These are phyloP conservation scores for Trypanosoma grayi DNA, from an alignment of 208 protist species.

Conservation along the genomic window DNA sequence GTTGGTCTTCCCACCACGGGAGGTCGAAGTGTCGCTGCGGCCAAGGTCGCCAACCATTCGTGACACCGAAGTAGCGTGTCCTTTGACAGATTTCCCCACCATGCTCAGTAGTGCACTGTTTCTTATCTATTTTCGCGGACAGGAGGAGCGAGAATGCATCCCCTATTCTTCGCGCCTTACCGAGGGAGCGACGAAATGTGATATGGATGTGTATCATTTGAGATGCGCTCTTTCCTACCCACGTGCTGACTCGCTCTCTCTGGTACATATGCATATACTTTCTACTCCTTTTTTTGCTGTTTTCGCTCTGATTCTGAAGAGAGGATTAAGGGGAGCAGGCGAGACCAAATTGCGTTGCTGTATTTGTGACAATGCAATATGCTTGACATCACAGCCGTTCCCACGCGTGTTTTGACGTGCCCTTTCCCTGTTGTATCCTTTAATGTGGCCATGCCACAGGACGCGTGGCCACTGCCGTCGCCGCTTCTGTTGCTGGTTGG, in stretches of 20 bases:
- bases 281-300: neutral
- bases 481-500: constrained; percentile 16
- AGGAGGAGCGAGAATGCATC: no score
- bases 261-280: neutral
- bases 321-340: neutral
- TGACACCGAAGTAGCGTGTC: no score
- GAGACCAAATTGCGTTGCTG: neutral
- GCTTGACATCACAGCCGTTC: constrained; percentile 26
- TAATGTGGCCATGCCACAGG: neutral
- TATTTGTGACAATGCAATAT: constrained; percentile 13
- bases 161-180: no score
- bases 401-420: constrained; percentile 7
- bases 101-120: no score
- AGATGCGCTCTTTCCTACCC: no score
- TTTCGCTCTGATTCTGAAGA: neutral
- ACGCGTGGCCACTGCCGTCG: neutral
- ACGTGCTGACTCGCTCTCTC: no score
- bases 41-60: no score
- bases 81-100: no score
- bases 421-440: constrained; percentile 19
- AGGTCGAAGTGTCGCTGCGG: neutral
- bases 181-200: no score
- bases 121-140: no score
- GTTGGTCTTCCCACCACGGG: constrained; percentile 61
- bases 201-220: no score